Evolutionary conservation across 768 basidiomycete genomes (phyloP).

Genomic region (Suillus americanus): DNA sequence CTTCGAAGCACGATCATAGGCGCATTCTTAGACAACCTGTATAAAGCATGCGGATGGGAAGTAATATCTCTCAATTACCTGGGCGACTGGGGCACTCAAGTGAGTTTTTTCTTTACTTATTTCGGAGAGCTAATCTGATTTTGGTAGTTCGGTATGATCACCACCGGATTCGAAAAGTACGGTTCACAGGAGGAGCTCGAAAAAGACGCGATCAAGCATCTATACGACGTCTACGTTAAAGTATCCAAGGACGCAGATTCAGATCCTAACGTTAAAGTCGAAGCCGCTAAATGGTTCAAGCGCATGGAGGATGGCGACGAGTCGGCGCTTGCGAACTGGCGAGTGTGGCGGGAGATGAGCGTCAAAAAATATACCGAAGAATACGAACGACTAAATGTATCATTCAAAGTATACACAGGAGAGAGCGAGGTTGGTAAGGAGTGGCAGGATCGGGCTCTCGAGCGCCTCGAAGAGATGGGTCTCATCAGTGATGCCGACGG

Average conservation of each 20-base stretch:
- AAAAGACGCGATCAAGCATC: constrained; percentile 89
- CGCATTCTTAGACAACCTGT: constrained; percentile 88
- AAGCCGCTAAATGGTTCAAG: constrained; percentile 87
- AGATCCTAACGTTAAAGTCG: constrained; percentile 69
- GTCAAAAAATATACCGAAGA: constrained; percentile 87
- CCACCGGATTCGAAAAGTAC: constrained; percentile 89
- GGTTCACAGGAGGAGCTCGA: constrained; percentile 83
- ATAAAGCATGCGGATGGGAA: constrained; percentile 91
- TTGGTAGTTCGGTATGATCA: constrained; percentile 78
- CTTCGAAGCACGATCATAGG: constrained; percentile 98
- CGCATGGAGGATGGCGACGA: constrained; percentile 95
- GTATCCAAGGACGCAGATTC: constrained; percentile 82
- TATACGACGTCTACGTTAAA: constrained; percentile 93
- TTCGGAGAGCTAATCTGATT: constrained; percentile 2
- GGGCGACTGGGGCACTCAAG: constrained; percentile 99
- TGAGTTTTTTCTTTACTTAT: constrained; percentile 29
- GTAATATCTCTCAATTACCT: constrained; percentile 92
- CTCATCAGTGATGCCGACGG: constrained; percentile 77
- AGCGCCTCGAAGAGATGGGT: constrained; percentile 65
- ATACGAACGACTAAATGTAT: constrained; percentile 85
- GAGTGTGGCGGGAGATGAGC: constrained; percentile 88
- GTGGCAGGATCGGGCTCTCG: constrained; percentile 72
- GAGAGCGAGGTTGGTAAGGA: constrained; percentile 80
- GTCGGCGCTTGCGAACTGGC: constrained; percentile 82
- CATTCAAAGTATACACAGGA: constrained; percentile 90